These are phyloP conservation scores for Ceratobasidium sp. DNA, from an alignment of 1,284 basidiomycete genomes.

Conservation along the genomic window DNA sequence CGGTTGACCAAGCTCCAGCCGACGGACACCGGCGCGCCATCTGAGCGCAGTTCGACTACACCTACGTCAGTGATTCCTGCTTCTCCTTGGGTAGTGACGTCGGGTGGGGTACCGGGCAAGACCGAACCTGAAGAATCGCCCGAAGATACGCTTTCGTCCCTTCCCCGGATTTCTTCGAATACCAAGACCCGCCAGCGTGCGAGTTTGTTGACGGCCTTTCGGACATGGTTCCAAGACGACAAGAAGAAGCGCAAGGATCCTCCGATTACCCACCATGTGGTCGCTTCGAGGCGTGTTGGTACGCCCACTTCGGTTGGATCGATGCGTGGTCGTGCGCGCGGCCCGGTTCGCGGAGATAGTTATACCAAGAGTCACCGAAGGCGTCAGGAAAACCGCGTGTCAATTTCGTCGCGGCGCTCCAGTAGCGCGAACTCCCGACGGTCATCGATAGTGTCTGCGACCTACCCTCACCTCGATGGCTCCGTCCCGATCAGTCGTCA, in stretches of 20 bases:
- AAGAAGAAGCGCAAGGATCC: constrained; percentile 65
- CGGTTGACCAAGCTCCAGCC: constrained; percentile 24
- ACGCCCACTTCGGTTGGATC: constrained; percentile 22
- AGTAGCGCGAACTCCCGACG: constrained; percentile 81
- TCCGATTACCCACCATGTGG: not conserved
- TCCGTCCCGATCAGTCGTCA: constrained; percentile 57
- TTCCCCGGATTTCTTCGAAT: constrained; percentile 12
- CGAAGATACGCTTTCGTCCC: constrained; percentile 30
- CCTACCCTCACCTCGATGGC: constrained; percentile 60
- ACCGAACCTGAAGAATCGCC: constrained; percentile 48
- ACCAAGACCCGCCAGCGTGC: constrained; percentile 62
- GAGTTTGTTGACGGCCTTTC: constrained; percentile 72
- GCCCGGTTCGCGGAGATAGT: not conserved
- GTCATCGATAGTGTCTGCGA: constrained; percentile 70
- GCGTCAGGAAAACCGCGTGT: constrained; percentile 38
- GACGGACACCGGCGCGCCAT: not conserved
- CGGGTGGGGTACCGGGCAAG: not conserved
- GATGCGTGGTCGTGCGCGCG: constrained; percentile 6
- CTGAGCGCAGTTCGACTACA: constrained; percentile 26
- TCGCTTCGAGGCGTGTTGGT: not conserved
- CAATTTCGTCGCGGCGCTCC: constrained; percentile 71
- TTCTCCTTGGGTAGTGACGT: constrained; percentile 26
- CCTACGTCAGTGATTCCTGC: constrained; percentile 21
- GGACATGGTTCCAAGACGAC: constrained; percentile 82
- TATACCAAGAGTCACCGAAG: constrained; percentile 32